Percentiles rank a stretch among this genome's conserved stretches.
Evolutionary conservation across 345 rosid species (phyloP).

Genomic region (Eucalyptus polybractea): DNA sequence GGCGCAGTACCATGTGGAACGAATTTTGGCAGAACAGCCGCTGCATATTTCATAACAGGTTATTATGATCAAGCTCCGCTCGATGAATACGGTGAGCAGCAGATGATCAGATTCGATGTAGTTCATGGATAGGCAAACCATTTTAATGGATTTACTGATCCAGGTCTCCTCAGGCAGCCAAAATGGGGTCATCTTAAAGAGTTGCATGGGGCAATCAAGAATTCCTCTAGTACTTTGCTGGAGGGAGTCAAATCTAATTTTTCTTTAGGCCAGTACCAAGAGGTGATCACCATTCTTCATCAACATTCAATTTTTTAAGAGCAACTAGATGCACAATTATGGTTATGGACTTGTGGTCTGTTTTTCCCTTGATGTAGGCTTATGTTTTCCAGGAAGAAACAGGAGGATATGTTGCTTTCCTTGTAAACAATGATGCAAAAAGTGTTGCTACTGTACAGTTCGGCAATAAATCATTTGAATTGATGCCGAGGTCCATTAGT

Average conservation of each 20-base stretch:
- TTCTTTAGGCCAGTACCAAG: slow-evolving; percentile 52
- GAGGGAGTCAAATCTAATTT: slow-evolving; percentile 34
- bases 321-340: not conserved
- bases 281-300: slow-evolving; percentile 9
- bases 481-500: slow-evolving; percentile 51
- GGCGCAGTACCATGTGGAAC: slow-evolving; percentile 86
- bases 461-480: slow-evolving; percentile 19
- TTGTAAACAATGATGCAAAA: slow-evolving; percentile 38
- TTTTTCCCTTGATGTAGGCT: slow-evolving; percentile 20
- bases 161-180: slow-evolving; percentile 69
- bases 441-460: slow-evolving; percentile 24
- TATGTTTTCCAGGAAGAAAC: slow-evolving; percentile 45
- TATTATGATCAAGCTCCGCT: slow-evolving; percentile 89
- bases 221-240: slow-evolving; percentile 36
- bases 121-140: not conserved
- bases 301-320: not conserved
- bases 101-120: not conserved
- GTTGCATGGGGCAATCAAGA: slow-evolving; percentile 50
- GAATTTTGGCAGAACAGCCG: slow-evolving; percentile 69
- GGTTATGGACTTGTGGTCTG: not conserved
- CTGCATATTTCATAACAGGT: slow-evolving; percentile 53
- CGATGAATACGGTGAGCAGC: slow-evolving; percentile 65
- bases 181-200: slow-evolving; percentile 83
- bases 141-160: not conserved
- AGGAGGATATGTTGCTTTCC: slow-evolving; percentile 68